Base-by-base conservation (phyloP, 2,329 filamentous ascomycete species). In the Fonsecaea erecta region DNA sequence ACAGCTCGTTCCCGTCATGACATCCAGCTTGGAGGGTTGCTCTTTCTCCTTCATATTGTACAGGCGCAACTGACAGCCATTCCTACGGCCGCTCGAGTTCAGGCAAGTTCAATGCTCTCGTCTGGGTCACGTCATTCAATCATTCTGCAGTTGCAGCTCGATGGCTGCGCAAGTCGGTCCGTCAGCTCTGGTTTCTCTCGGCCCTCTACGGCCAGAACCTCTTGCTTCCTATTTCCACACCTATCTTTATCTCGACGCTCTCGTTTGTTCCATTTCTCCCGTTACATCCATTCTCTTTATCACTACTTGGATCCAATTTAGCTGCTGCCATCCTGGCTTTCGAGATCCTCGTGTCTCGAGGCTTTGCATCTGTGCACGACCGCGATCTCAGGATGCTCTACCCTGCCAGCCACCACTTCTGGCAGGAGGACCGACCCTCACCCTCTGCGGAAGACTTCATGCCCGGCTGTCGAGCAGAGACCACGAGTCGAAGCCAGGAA, bases 291-390 rank as follows among this genome's bases (percentile, higher is more conserved):
- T 57, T 51, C 52, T 21, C 63, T 62, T 54, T 54, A 46, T 61
- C 34, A 54, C 48, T 61, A 43, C 48, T 53, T 48, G 18, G 24
- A 26, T 37, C 56, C 59, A 56, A 40, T 58, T 60, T 64, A 65
- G 58, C 52, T 60, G 28, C 37, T 54, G 54, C 24, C 67, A 64
- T 32, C 58, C 51, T 67, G 64, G 67, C 67, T 63, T 62, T 52
- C 60, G 67, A 67, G 51, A 69, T 69, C 62, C 61, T 64, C 52
- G 62, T 69, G 3, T 69, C 62, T 56, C 67, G 67, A 58, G 64
- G 62, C 24, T 65, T 67, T 46, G 64, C 67, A 24, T 62, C 62
- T 40, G 34, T 65, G 6, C 40, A 69, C 55, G 54, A 53, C 32
- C 40, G 32, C 56, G 18, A 52, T 46, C 9, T 57, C 18, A 65